phyloP scores from a whole-genome alignment of 2,329 filamentous ascomycete genomes.

The Neonectria sp. region DNA sequence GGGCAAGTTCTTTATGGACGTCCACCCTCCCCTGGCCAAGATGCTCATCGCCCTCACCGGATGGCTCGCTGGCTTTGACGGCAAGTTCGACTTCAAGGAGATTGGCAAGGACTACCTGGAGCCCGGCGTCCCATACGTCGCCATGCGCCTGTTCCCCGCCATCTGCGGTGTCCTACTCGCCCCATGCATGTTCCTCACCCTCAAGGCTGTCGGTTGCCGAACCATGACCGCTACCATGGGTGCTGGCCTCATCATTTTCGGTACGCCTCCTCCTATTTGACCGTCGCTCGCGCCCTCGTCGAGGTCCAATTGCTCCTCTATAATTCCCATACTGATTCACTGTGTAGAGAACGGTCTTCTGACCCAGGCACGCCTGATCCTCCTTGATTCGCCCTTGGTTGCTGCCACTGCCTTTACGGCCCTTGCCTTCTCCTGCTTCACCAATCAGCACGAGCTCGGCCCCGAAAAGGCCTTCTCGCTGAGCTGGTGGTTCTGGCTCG shows the following conservation, averaged over 20 bases:
- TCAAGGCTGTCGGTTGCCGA: conserved; percentile 92
- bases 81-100: conserved; percentile 98
- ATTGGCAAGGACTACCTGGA: conserved; percentile 99
- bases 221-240: conserved; percentile 89
- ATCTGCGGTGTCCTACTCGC: conserved; percentile 90
- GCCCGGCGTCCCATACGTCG: conserved; percentile 94
- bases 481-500: conserved; percentile 98
- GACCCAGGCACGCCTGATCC: conserved; percentile 94
- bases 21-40: conserved; percentile 98
- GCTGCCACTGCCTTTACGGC: conserved; percentile 94
- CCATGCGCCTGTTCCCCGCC: conserved; percentile 95
- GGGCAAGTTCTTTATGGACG: conserved; percentile 99
- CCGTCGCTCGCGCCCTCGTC: not conserved
- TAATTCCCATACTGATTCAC: conserved; percentile 47
- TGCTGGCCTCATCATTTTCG: conserved; percentile 90
- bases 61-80: conserved; percentile 95
- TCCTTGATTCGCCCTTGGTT: conserved; percentile 95
- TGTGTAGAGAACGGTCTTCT: conserved; percentile 89
- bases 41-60: conserved; percentile 95
- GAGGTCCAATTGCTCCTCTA: not conserved
- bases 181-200: conserved; percentile 93
- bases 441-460: conserved; percentile 96
- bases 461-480: conserved; percentile 89
- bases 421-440: conserved; percentile 92
- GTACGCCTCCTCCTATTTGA: conserved; percentile 64